Percentiles rank a stretch among this genome's conserved stretches.
Conservation (phyloP, 352 stramenopile species). For the Pythium sukuiense region DNA sequence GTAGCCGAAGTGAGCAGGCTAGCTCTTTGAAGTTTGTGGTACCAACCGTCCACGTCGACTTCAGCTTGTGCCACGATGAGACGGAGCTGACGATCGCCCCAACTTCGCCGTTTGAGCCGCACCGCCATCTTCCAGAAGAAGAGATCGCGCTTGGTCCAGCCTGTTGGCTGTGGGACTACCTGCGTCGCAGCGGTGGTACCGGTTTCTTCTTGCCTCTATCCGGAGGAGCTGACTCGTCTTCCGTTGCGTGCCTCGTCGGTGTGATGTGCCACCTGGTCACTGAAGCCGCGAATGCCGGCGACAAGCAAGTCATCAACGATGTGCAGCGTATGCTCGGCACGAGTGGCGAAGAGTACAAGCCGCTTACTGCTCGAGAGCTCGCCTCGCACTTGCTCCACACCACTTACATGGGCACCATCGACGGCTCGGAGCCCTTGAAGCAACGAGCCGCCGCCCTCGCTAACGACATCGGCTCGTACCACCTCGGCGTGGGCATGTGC, state of each 20-base stretch:
- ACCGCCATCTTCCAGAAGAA: constrained; percentile 92
- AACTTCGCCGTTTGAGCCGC: constrained; percentile 61
- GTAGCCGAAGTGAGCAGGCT: constrained; percentile 94
- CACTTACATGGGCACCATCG: constrained; percentile 97
- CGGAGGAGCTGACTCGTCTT: constrained; percentile 96
- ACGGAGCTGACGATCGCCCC: constrained; percentile 33
- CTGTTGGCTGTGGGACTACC: constrained; percentile 99
- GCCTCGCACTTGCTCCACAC: constrained; percentile 95
- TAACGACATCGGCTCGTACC: constrained; percentile 94
- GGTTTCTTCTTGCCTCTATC: constrained; percentile 97
- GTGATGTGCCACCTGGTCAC: constrained; percentile 97
- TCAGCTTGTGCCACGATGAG: constrained; percentile 77
- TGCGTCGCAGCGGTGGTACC: constrained; percentile 84
- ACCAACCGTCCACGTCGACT: constrained; percentile 71
- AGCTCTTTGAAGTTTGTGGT: constrained; percentile 69
- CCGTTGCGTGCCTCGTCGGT: constrained; percentile 95
- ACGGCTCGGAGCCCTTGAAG: constrained; percentile 92
- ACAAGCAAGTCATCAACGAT: constrained; percentile 79
- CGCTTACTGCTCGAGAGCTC: constrained; percentile 86
- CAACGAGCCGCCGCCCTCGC: constrained; percentile 88
- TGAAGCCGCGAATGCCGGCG: constrained; percentile 77
- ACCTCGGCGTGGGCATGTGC: constrained; percentile 96
- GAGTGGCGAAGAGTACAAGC: constrained; percentile 47
- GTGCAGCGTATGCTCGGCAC: constrained; percentile 85
- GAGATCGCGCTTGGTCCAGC: constrained; percentile 97